A percentile compares a stretch with the other conserved stretches of the same genome.
Conservation (phyloP, 192 early-diverging fungal genomes). For the Rhizophagus sp. region DNA sequence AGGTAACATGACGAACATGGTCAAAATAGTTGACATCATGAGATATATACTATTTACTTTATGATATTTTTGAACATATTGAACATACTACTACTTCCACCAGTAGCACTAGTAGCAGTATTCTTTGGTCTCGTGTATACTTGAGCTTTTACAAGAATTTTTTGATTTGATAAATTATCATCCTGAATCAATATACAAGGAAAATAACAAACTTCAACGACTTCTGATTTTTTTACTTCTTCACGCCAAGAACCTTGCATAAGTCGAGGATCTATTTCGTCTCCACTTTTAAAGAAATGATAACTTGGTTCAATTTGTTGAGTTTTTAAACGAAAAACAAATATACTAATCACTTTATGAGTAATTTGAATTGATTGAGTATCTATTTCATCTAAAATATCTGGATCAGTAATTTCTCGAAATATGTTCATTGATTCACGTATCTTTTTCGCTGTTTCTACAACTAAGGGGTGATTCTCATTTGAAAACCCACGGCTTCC, state of each 20-base stretch:
- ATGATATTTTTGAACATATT: too few species aligned
- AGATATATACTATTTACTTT: too few species aligned
- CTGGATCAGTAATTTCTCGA: neutral
- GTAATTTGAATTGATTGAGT: neutral
- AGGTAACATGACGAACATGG: too few species aligned
- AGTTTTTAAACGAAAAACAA: neutral
- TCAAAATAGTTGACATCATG: too few species aligned
- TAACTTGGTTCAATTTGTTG: neutral
- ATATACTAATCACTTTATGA: slow-evolving; percentile 4
- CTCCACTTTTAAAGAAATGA: slow-evolving; percentile 6
- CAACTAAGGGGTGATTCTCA: neutral
- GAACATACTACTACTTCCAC: too few species aligned
- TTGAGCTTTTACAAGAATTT: slow-evolving; percentile 4
- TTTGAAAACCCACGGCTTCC: slow-evolving; percentile 14
- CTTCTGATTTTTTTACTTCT: slow-evolving; percentile 4
- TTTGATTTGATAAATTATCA: neutral
- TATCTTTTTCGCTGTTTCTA: neutral
- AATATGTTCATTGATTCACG: neutral
- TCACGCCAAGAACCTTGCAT: neutral
- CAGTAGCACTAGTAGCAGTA: too few species aligned
- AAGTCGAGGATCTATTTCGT: neutral
- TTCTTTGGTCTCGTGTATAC: neutral
- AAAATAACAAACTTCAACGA: slow-evolving; percentile 15
- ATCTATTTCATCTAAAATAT: neutral
- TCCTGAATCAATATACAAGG: neutral